Percentiles rank a stretch among this genome's conserved stretches.
Evolutionary conservation across 2,329 filamentous ascomycete species (phyloP).

Genomic region (Penicillium sp.): DNA sequence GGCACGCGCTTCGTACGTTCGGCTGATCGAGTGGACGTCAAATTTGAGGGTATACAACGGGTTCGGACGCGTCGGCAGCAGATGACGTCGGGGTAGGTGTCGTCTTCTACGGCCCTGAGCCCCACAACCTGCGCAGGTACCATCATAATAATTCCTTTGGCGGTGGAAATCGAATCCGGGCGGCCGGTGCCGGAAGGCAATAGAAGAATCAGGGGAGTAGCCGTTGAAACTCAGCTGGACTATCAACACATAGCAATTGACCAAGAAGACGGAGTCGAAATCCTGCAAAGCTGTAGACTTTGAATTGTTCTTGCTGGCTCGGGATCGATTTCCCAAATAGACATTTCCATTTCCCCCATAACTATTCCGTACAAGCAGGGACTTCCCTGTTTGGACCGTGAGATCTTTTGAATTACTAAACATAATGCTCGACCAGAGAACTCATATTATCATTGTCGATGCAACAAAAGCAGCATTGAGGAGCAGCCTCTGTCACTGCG

Average conservation of each 20-base stretch:
- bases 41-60: not conserved
- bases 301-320: not conserved
- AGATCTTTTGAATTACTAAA: no score
- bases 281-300: not conserved
- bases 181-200: not conserved
- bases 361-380: no score
- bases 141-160: not conserved
- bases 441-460: no score
- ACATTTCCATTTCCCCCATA: no score
- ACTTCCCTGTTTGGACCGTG: no score
- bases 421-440: no score
- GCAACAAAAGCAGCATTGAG: no score
- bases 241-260: not conserved
- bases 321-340: not conserved
- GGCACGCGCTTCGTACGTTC: not conserved
- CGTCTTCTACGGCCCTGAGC: not conserved
- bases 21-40: not conserved
- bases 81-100: conserved; percentile 3
- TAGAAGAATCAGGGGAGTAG: not conserved
- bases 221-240: not conserved
- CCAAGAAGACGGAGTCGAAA: not conserved
- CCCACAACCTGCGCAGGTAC: not conserved
- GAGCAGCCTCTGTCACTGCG: not conserved
- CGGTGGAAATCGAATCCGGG: conserved; percentile 3
- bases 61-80: conserved; percentile 1